phyloP scores from a whole-genome alignment of 805 yeast species.

The Yamadazyma olivae region DNA sequence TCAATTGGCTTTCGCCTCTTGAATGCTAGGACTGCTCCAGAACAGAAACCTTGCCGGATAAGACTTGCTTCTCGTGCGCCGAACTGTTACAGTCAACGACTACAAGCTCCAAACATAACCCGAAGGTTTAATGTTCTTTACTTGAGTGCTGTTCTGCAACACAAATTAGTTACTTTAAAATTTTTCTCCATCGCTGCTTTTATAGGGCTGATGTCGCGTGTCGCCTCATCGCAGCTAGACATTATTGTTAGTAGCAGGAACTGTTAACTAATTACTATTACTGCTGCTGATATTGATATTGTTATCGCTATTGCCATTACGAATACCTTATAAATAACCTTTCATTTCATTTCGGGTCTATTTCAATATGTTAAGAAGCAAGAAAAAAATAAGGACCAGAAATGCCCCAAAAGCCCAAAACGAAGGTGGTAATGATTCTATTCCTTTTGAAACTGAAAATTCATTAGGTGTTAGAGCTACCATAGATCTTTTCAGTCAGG shows the following conservation, averaged over 20 bases:
- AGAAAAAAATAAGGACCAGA: not conserved
- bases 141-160: constrained; percentile 46
- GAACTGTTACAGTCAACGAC: constrained; percentile 49
- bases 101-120: constrained; percentile 29
- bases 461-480: constrained; percentile 33
- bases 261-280: no score
- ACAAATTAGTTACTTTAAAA: constrained; percentile 43
- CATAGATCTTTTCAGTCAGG: constrained; percentile 32
- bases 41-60: constrained; percentile 11
- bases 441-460: constrained; percentile 33
- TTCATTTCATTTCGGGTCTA: no score
- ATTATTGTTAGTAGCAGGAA: no score
- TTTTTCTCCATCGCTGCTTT: not conserved
- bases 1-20: no score
- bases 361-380: no score
- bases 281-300: no score
- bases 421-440: constrained; percentile 11
- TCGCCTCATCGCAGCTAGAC: no score
- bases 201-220: not conserved
- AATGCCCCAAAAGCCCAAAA: constrained; percentile 5
- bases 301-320: no score
- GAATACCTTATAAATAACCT: no score
- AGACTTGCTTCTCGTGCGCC: constrained; percentile 72
- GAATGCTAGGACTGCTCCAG: not conserved
- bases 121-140: constrained; percentile 24